Evolutionary conservation across 2,329 filamentous ascomycete species (phyloP).

Genomic region (Cladophialophora chaetospira): DNA sequence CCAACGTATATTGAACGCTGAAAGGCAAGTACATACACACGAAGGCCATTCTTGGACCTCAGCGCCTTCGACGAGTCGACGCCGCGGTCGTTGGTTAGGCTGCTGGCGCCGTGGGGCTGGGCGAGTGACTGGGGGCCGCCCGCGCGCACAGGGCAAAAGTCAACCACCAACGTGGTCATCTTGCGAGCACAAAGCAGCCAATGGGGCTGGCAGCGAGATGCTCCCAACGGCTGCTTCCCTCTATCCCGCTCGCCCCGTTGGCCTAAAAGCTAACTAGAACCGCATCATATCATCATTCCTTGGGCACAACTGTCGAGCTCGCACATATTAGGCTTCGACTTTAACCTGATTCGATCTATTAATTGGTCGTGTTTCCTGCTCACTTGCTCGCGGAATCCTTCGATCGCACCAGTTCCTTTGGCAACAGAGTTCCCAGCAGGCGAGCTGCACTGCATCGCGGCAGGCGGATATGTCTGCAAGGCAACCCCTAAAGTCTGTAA

Average conservation of each 20-base stretch:
- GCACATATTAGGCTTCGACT: slow-evolving; percentile 1
- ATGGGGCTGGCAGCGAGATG: neutral
- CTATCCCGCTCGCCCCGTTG: slow-evolving; percentile 7
- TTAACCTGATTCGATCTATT: neutral
- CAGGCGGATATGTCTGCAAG: slow-evolving; percentile 2
- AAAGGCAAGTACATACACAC: neutral
- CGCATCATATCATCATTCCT: neutral
- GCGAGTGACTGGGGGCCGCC: slow-evolving; percentile 6
- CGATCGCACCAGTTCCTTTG: neutral
- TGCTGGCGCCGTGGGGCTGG: slow-evolving; percentile 7
- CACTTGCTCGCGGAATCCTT: slow-evolving; percentile 2
- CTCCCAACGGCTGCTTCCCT: slow-evolving; percentile 12
- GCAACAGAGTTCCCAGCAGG: neutral
- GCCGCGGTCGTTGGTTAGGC: slow-evolving; percentile 3
- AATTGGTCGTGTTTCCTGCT: neutral
- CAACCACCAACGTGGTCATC: slow-evolving; percentile 8
- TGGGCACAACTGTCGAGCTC: too few species aligned
- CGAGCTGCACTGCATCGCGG: slow-evolving; percentile 4
- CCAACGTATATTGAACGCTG: neutral
- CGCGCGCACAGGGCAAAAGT: neutral
- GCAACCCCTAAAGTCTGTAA: neutral
- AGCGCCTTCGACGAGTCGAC: too few species aligned
- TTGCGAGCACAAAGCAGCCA: slow-evolving; percentile 11
- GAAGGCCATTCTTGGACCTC: too few species aligned
- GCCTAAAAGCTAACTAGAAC: slow-evolving; percentile 3